A percentile compares a stretch with the other conserved stretches of the same genome.
Conservation (phyloP, 2,329 filamentous ascomycete species). For the Tolypocladium amazonense region DNA sequence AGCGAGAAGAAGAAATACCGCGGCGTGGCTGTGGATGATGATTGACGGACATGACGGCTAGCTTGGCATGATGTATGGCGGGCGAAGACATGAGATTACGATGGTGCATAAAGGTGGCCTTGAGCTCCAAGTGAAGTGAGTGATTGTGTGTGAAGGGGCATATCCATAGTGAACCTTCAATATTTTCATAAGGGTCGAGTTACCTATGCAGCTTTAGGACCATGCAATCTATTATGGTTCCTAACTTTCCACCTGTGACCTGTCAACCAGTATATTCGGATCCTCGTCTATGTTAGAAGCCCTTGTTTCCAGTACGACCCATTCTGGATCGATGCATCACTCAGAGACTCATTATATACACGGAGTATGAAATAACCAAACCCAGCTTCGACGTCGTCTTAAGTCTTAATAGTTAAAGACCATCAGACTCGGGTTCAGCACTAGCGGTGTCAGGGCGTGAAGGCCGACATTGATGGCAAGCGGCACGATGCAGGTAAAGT, state of each 20-base stretch:
- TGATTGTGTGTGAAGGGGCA: not conserved
- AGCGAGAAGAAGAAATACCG: constrained; percentile 30
- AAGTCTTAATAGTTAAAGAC: constrained; percentile 10
- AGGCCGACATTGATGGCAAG: constrained; percentile 28
- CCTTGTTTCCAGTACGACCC: not conserved
- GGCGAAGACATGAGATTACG: not conserved
- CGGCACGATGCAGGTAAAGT: constrained; percentile 48
- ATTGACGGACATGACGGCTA: not conserved
- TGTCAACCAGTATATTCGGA: not conserved
- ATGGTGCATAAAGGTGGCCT: not conserved
- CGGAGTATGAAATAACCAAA: not conserved
- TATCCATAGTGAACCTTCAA: not conserved
- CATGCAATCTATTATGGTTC: not conserved
- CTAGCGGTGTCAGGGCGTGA: constrained; percentile 43
- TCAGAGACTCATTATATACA: not conserved
- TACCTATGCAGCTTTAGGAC: not conserved
- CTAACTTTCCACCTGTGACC: not conserved
- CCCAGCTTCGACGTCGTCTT: not conserved
- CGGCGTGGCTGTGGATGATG: constrained; percentile 1
- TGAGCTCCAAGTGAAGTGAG: not conserved
- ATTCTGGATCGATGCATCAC: not conserved
- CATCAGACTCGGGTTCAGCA: constrained; percentile 54
- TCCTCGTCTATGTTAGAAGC: not conserved
- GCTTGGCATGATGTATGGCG: not conserved
- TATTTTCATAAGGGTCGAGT: not conserved